phyloP scores from a whole-genome alignment of 179 eudicot species.

The Beta corolliflora region DNA sequence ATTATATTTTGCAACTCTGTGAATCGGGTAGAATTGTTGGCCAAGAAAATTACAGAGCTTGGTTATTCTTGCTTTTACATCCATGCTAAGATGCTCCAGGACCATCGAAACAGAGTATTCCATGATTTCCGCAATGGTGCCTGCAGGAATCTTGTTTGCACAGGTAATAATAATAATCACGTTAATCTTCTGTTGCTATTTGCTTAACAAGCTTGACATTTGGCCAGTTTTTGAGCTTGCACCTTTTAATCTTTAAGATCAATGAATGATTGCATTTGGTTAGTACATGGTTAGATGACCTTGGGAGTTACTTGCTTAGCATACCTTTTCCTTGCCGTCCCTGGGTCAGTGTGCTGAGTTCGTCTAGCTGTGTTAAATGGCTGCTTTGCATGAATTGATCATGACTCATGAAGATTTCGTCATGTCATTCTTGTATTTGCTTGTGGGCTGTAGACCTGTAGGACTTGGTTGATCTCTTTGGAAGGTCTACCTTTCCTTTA shows the following conservation, averaged over 20 bases:
- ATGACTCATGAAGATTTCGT: neutral
- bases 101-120: conserved; percentile 79
- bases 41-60: conserved; percentile 80
- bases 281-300: conserved; percentile 1
- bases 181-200: neutral
- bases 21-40: conserved; percentile 74
- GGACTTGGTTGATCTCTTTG: neutral
- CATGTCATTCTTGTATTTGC: neutral
- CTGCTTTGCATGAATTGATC: neutral
- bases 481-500: neutral
- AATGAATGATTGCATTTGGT: neutral
- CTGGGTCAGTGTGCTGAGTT: neutral
- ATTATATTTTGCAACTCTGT: conserved; percentile 87
- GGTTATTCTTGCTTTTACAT: conserved; percentile 89
- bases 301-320: neutral
- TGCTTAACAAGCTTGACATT: too few species aligned
- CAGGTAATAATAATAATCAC: conserved; percentile 52
- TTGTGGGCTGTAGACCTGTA: neutral
- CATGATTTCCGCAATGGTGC: conserved; percentile 89
- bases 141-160: conserved; percentile 86
- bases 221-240: too few species aligned
- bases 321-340: neutral
- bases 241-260: neutral
- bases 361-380: neutral
- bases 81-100: conserved; percentile 89